These are phyloP conservation scores for Astrothelium macrocarpum DNA, from an alignment of 495 filamentous ascomycete species.

Conservation along the genomic window DNA sequence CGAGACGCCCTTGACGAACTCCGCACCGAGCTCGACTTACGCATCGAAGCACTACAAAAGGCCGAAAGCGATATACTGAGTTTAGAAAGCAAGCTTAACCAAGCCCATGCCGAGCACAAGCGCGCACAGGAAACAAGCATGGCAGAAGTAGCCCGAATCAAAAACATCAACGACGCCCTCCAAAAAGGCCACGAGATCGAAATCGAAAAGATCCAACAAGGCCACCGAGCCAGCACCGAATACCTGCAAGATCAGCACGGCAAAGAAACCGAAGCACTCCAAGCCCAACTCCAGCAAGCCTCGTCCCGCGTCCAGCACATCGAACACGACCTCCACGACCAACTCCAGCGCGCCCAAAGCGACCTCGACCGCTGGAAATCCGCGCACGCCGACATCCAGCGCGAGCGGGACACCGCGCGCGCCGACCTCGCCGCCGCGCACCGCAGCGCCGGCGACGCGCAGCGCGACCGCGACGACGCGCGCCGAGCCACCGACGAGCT, in stretches of 20 bases:
- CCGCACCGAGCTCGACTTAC: constrained; percentile 65
- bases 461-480: constrained; percentile 10
- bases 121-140: constrained; percentile 58
- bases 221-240: constrained; percentile 26
- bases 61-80: constrained; percentile 55
- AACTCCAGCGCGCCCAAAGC: constrained; percentile 9
- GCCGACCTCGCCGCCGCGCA: constrained; percentile 20
- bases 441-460: constrained; percentile 17
- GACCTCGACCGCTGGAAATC: constrained; percentile 16
- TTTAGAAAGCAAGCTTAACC: constrained; percentile 60
- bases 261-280: constrained; percentile 16
- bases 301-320: constrained; percentile 1
- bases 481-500: constrained; percentile 12
- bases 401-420: constrained; percentile 19
- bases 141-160: constrained; percentile 56
- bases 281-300: constrained; percentile 18
- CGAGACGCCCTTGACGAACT: constrained; percentile 59
- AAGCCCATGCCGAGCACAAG: constrained; percentile 66
- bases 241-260: constrained; percentile 41
- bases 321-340: constrained; percentile 5
- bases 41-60: constrained; percentile 56
- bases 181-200: constrained; percentile 61
- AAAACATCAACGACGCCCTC: constrained; percentile 59
- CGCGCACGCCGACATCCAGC: constrained; percentile 20
- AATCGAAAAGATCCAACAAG: constrained; percentile 22